Evolutionary conservation across 192 early-diverging fungal genomes (phyloP).

Genomic region (Umbelopsis sp.): DNA sequence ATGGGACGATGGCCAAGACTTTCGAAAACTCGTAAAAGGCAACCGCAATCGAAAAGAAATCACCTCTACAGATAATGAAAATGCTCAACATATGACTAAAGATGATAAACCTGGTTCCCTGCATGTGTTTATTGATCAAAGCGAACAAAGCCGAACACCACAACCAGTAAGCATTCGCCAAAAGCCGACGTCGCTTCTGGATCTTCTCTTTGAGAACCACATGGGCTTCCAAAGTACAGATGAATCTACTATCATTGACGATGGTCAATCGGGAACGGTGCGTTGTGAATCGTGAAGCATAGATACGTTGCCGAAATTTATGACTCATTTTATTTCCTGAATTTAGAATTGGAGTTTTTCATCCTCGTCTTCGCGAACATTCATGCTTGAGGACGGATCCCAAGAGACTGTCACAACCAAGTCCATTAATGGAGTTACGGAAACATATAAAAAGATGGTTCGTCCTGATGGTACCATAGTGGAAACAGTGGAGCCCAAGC

Average conservation of each 20-base stretch:
- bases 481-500: not conserved
- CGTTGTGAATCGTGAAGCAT: not conserved
- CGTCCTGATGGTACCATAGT: not conserved
- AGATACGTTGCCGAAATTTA: not conserved
- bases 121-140: not conserved
- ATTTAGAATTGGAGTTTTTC: conserved; percentile 10
- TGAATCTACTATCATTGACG: not conserved
- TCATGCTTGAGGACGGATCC: not conserved
- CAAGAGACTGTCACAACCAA: conserved; percentile 2
- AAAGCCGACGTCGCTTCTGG: not conserved
- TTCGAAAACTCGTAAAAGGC: conserved; percentile 4
- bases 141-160: not conserved
- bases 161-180: not conserved
- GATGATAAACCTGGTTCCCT: not conserved
- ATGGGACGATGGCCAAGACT: conserved; percentile 9
- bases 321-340: not conserved
- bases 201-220: conserved; percentile 2
- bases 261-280: not conserved
- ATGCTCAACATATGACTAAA: not conserved
- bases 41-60: not conserved
- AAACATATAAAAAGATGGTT: not conserved
- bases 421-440: not conserved
- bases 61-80: not conserved
- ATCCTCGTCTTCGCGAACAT: not conserved
- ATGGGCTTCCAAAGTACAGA: not conserved